phyloP scores from a whole-genome alignment of 768 basidiomycete species.

The Russula griseocarnosa region DNA sequence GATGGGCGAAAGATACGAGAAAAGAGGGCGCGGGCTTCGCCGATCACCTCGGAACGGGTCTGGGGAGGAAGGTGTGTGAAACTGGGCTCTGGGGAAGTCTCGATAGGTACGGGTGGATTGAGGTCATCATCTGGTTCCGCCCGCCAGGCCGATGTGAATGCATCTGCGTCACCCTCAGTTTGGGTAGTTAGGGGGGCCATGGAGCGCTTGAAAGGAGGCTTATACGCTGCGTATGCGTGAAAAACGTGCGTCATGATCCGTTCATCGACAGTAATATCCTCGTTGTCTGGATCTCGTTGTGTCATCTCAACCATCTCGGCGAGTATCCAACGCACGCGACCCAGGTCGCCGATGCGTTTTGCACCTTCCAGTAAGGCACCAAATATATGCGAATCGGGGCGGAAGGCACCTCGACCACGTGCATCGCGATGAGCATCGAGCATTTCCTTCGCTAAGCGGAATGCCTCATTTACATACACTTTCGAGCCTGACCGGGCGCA shows the following conservation, averaged over 20 bases:
- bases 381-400: constrained; percentile 68
- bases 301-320: constrained; percentile 64
- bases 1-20: constrained; percentile 44
- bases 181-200: constrained; percentile 41
- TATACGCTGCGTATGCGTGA: constrained; percentile 81
- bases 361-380: constrained; percentile 85
- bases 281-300: constrained; percentile 29
- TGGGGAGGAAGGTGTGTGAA: constrained; percentile 64
- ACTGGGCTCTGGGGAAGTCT: constrained; percentile 10
- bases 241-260: constrained; percentile 80
- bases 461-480: constrained; percentile 72
- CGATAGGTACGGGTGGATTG: not conserved
- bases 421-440: constrained; percentile 71
- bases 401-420: constrained; percentile 48
- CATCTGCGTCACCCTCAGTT: constrained; percentile 24
- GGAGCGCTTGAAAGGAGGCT: constrained; percentile 59
- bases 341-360: constrained; percentile 80
- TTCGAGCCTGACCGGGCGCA: constrained; percentile 64
- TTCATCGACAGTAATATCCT: constrained; percentile 48
- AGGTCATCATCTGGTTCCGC: not conserved
- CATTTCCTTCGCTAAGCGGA: constrained; percentile 85
- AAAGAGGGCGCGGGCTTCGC: constrained; percentile 67
- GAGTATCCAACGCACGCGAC: constrained; percentile 82
- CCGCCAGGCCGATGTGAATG: not conserved
- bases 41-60: constrained; percentile 63